Evolutionary conservation across 768 basidiomycete species (phyloP), one percentile per base, ranked within the genome.

Genomic region (Plicaturopsis crispa): DNA sequence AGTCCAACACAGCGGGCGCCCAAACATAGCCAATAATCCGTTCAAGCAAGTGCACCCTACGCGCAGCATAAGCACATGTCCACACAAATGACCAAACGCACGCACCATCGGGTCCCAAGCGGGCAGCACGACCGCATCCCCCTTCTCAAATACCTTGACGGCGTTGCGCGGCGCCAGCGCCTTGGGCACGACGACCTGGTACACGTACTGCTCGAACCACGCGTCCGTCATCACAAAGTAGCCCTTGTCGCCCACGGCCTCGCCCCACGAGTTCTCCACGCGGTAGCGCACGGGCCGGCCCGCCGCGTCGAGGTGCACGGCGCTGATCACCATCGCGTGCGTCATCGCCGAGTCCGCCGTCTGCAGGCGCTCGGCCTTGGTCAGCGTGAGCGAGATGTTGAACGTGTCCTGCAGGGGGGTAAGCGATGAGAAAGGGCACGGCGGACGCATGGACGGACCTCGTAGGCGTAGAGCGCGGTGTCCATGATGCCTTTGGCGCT

Each of bases 211-310:
- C 40, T 84, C 80, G 60, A 97, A 97, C 93, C 94, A 98, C 31
- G 65, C 66, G 47, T 88, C 85, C 35, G 80, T 87, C 90, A 94
- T 93, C 50, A 94, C 77, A 62, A 85, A 89, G 61, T 79, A 93
- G 5, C 93, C 93, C 48, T 90, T 80, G 48, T 90, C 69, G 18
- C 91, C 84, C 0, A 69, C 71, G 0, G 63, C 62, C 19, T 80
- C 78, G 12, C 88, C 86, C 94, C 94, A 98, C 3, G 82, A 85
- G 65, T 98, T 98, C 70, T 98, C 94, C 14, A 98, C 88, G 61
- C 90, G 89, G 73, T 90, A 98, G n/a, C 90, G 74, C 14, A 93
- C 60, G 0, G 91, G 82, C 41, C 73, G 76, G 37, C 88, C 89
- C 2, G 56, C 62, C 10, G 65, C 59, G 52, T 93, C 91, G 35